Evolutionary conservation across 208 protist species (phyloP).

Genomic region (Polymyxa betae): DNA sequence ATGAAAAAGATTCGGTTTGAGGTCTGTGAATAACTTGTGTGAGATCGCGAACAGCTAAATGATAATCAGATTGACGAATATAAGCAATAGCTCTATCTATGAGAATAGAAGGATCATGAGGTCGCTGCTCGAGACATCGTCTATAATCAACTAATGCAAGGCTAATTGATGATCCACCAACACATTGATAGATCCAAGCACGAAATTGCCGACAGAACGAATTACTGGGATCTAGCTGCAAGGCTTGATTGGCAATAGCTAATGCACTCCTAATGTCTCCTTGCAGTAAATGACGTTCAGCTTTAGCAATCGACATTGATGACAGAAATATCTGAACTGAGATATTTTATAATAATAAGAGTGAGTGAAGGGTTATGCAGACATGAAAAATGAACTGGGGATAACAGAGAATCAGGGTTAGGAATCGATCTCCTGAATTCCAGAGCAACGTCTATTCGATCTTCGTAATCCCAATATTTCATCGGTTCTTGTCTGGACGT

Average conservation of each 20-base stretch:
- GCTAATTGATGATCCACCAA: not conserved
- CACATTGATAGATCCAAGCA: not conserved
- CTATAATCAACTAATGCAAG: not conserved
- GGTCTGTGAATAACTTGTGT: not conserved
- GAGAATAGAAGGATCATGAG: not conserved
- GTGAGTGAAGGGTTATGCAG: too few species aligned
- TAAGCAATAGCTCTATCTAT: not conserved
- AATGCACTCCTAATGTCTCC: not conserved
- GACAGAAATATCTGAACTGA: too few species aligned
- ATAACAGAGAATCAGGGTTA: not conserved
- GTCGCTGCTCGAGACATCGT: not conserved
- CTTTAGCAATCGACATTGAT: not conserved
- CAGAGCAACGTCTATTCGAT: not conserved
- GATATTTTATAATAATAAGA: too few species aligned
- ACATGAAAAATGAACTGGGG: too few species aligned
- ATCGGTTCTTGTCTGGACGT: not conserved
- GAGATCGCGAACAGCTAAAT: not conserved
- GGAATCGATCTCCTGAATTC: conserved; percentile 40
- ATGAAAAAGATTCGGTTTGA: not conserved
- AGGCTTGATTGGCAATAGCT: not conserved
- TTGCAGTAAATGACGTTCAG: not conserved
- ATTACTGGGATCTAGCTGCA: not conserved
- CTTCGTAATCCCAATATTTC: not conserved
- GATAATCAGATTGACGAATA: not conserved
- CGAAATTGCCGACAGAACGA: conserved; percentile 30